A percentile compares a stretch with the other conserved stretches of the same genome.
phyloP scores from a whole-genome alignment of 2,329 filamentous ascomycete genomes.

The Botrytis byssoidea region DNA sequence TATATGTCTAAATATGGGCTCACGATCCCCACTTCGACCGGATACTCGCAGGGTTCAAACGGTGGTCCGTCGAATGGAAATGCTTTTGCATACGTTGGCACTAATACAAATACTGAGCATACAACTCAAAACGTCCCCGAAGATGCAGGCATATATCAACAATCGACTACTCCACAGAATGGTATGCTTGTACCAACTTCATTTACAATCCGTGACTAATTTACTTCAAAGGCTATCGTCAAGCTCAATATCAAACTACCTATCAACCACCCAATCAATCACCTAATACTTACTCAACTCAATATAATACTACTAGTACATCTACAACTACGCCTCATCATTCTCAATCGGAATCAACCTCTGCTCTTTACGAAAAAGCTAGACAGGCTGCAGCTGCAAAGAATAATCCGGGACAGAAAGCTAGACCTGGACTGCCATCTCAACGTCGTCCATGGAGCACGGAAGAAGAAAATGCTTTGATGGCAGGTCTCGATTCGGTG shows the following conservation, averaged over 20 bases:
- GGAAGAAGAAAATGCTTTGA: slow-evolving; percentile 85
- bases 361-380: slow-evolving; percentile 57
- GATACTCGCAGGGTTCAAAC: slow-evolving; percentile 5
- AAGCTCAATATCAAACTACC: slow-evolving; percentile 31
- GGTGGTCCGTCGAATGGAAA: not conserved
- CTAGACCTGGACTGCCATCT: slow-evolving; percentile 52
- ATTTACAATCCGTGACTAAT: not conserved
- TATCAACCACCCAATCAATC: slow-evolving; percentile 22
- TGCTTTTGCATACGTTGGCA: slow-evolving; percentile 25
- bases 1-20: slow-evolving; percentile 42
- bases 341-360: slow-evolving; percentile 47
- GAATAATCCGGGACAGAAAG: slow-evolving; percentile 49
- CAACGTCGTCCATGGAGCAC: slow-evolving; percentile 78
- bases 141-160: slow-evolving; percentile 21
- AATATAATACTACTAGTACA: slow-evolving; percentile 19
- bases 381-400: slow-evolving; percentile 55
- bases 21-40: slow-evolving; percentile 27
- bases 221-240: slow-evolving; percentile 7
- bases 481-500: slow-evolving; percentile 83
- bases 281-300: slow-evolving; percentile 16
- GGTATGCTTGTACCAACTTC: slow-evolving; percentile 10
- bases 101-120: slow-evolving; percentile 25
- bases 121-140: slow-evolving; percentile 22
- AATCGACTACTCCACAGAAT: slow-evolving; percentile 21
- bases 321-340: slow-evolving; percentile 34